Conservation (phyloP, 139 green algal species). For the Penium margaritaceum region DNA sequence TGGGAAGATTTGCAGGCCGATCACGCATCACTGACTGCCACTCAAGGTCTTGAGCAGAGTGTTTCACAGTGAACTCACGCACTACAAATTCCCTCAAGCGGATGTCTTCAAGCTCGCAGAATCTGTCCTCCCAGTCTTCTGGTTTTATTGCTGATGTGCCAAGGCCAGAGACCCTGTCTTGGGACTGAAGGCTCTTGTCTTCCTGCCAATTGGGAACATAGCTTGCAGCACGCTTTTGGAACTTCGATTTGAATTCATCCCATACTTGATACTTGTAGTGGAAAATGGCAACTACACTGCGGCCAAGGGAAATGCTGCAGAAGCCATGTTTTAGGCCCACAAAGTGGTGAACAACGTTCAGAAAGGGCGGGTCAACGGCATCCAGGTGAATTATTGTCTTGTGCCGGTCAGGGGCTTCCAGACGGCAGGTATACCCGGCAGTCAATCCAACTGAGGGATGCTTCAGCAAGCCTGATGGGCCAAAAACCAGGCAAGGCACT, state of each 20-base stretch:
- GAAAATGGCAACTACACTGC: background rate
- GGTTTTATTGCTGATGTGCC: background rate
- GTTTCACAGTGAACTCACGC: no score
- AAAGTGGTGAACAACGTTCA: slow-evolving; percentile 1
- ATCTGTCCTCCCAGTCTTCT: background rate
- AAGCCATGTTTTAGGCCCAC: background rate
- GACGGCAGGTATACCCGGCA: background rate
- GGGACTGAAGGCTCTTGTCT: background rate
- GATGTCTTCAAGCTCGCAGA: background rate
- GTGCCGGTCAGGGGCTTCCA: background rate
- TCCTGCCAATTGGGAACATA: background rate
- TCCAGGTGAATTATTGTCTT: background rate
- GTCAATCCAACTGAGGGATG: background rate
- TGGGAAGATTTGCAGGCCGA: no score
- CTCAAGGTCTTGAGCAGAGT: no score
- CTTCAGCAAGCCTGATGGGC: background rate
- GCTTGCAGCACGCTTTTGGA: background rate
- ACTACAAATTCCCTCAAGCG: background rate
- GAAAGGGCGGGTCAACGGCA: background rate
- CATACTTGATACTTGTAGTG: slow-evolving; percentile 2
- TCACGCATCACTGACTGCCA: no score
- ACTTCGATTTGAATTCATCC: background rate
- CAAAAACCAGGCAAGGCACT: background rate
- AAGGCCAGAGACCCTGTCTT: background rate
- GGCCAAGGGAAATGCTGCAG: background rate